Conservation (phyloP, 176 grass and related monocot genomes). For the Hordeum marinum region DNA sequence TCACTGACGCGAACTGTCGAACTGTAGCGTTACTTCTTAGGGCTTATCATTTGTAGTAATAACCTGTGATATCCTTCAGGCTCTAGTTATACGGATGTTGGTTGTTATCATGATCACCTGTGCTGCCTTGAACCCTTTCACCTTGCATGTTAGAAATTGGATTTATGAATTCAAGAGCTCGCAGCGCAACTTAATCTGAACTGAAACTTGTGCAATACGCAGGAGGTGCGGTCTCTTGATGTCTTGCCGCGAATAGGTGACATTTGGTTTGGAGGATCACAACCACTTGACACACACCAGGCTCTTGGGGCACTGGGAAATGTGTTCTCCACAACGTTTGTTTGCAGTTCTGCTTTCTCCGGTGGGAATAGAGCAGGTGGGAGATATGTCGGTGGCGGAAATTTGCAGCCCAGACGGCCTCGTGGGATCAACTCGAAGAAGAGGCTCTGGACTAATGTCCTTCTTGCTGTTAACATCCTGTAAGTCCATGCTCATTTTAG, state of each 20-base stretch:
- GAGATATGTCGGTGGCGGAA: constrained; percentile 33
- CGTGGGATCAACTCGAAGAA: constrained; percentile 38
- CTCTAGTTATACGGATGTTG: background rate
- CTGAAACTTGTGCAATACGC: background rate
- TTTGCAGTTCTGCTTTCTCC: constrained; percentile 47
- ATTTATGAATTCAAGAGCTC: background rate
- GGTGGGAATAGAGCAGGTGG: constrained; percentile 29
- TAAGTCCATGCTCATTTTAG: constrained; percentile 30
- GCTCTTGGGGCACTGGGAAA: constrained; percentile 35
- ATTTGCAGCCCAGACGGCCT: constrained; percentile 20
- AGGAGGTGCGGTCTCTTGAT: constrained; percentile 38
- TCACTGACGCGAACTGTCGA: background rate
- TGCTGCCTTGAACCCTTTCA: background rate
- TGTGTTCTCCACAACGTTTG: background rate
- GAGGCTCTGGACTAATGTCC: constrained; percentile 85
- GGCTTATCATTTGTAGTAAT: background rate
- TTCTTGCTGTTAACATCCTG: constrained; percentile 67
- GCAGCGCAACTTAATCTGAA: background rate
- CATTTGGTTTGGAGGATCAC: constrained; percentile 27
- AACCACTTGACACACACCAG: constrained; percentile 2
- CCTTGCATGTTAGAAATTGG: background rate
- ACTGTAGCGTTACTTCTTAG: background rate
- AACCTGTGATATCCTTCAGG: background rate
- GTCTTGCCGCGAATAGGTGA: constrained; percentile 29
- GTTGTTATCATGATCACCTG: background rate